These are phyloP conservation scores for Coemansia sp. DNA, from an alignment of 192 early-diverging fungal species.

Conservation along the genomic window DNA sequence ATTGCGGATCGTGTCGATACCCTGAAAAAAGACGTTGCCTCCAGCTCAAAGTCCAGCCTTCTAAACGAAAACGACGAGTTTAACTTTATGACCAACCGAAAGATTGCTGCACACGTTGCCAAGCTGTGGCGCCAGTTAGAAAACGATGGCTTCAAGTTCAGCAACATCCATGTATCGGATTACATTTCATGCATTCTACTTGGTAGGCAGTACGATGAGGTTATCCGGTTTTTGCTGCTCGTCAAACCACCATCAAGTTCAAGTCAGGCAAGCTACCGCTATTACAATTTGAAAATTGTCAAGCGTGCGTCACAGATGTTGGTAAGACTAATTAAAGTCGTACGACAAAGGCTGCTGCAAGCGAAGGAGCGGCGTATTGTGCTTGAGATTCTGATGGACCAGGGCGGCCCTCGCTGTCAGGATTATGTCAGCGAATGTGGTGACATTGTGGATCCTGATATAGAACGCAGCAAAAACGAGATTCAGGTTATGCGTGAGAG, in stretches of 20 bases:
- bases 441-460: not conserved
- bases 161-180: conserved; percentile 46
- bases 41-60: not conserved
- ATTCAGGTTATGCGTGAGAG: conserved; percentile 40
- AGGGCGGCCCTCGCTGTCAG: conserved; percentile 6
- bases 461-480: conserved; percentile 18
- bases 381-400: conserved; percentile 25
- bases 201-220: conserved; percentile 39
- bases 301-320: conserved; percentile 21
- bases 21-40: not conserved
- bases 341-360: conserved; percentile 14
- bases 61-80: conserved; percentile 15
- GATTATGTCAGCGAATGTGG: conserved; percentile 7
- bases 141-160: conserved; percentile 33
- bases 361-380: conserved; percentile 39
- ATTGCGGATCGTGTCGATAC: not conserved
- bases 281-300: conserved; percentile 33
- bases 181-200: conserved; percentile 46
- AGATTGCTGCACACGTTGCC: conserved; percentile 25
- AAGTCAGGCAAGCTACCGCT: conserved; percentile 15
- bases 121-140: conserved; percentile 43
- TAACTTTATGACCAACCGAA: conserved; percentile 8
- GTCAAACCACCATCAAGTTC: conserved; percentile 17
- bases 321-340: conserved; percentile 14
- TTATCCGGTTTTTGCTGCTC: conserved; percentile 34